A percentile compares a stretch with the other conserved stretches of the same genome.
Evolutionary conservation across 1,139 yeast species (phyloP).

Genomic region (Diutina pseudorugosa): DNA sequence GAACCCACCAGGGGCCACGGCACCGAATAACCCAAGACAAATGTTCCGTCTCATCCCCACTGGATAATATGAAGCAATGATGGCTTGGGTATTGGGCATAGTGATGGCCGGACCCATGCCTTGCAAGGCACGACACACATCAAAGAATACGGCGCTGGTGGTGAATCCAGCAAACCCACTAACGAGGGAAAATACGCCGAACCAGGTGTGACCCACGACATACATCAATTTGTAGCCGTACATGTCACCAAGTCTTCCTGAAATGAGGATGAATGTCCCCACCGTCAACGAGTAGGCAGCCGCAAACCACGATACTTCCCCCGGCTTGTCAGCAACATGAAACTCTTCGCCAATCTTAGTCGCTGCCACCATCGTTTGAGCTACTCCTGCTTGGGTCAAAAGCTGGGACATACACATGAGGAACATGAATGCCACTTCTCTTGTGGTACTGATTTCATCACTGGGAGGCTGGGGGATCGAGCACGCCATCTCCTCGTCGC

Average conservation of each 20-base stretch:
- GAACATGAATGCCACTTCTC: conserved; percentile 13
- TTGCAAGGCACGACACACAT: conserved; percentile 42
- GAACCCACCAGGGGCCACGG: conserved; percentile 50
- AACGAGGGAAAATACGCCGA: conserved; percentile 35
- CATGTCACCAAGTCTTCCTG: conserved; percentile 57
- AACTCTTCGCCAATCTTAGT: conserved; percentile 25
- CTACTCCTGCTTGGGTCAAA: conserved; percentile 36
- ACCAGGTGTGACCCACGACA: conserved; percentile 36
- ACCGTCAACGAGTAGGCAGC: conserved; percentile 48
- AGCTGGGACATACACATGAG: conserved; percentile 32
- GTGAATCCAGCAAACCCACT: conserved; percentile 39
- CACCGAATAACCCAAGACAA: conserved; percentile 39
- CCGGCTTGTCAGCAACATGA: conserved; percentile 19
- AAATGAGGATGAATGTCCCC: conserved; percentile 48
- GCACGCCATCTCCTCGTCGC: not conserved
- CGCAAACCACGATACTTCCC: conserved; percentile 46
- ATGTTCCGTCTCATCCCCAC: conserved; percentile 26
- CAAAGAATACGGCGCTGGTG: conserved; percentile 29
- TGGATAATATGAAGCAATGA: conserved; percentile 40
- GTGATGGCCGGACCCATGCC: conserved; percentile 50
- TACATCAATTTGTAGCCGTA: conserved; percentile 43
- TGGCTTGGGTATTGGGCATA: conserved; percentile 46
- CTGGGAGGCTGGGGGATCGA: not conserved
- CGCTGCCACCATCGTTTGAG: conserved; percentile 32
- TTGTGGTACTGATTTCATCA: not conserved